These are phyloP conservation scores for Penicillium cosmopolitanum DNA, from an alignment of 495 filamentous ascomycete species.

Conservation along the genomic window DNA sequence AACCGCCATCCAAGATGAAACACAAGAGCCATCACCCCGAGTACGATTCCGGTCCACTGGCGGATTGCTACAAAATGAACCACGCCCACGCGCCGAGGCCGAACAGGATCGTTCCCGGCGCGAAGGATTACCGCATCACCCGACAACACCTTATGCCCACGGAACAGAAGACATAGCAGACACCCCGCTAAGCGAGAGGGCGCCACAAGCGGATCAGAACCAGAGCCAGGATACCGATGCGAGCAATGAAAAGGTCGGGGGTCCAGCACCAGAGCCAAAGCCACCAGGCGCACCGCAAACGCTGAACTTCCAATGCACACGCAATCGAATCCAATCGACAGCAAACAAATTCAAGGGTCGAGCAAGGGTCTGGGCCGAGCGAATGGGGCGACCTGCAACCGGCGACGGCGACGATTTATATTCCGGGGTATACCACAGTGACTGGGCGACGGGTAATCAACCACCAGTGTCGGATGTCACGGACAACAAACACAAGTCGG, in stretches of 20 bases:
- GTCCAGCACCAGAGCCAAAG: neutral
- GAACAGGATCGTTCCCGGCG: slow-evolving; percentile 19
- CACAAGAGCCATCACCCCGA: slow-evolving; percentile 2
- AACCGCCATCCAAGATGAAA: slow-evolving; percentile 2
- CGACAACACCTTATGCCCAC: slow-evolving; percentile 21
- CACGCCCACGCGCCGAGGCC: neutral
- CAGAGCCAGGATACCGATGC: neutral
- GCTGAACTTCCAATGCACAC: neutral
- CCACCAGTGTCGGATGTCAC: slow-evolving; percentile 33
- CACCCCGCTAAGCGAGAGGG: neutral
- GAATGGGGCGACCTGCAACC: slow-evolving; percentile 24
- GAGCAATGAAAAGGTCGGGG: neutral
- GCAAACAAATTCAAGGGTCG: slow-evolving; percentile 10
- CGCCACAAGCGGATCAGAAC: neutral
- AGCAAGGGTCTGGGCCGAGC: slow-evolving; percentile 12
- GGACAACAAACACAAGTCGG: slow-evolving; percentile 36
- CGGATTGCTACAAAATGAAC: neutral
- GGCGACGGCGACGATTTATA: slow-evolving; percentile 31
- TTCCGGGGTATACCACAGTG: slow-evolving; percentile 28
- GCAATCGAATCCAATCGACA: slow-evolving; percentile 6
- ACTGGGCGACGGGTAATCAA: slow-evolving; percentile 34
- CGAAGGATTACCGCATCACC: slow-evolving; percentile 15
- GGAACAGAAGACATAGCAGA: slow-evolving; percentile 23
- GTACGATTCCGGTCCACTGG: slow-evolving; percentile 22
- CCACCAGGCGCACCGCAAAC: neutral